phyloP scores from a whole-genome alignment of 129 eudicot genomes.

The Centella asiatica region DNA sequence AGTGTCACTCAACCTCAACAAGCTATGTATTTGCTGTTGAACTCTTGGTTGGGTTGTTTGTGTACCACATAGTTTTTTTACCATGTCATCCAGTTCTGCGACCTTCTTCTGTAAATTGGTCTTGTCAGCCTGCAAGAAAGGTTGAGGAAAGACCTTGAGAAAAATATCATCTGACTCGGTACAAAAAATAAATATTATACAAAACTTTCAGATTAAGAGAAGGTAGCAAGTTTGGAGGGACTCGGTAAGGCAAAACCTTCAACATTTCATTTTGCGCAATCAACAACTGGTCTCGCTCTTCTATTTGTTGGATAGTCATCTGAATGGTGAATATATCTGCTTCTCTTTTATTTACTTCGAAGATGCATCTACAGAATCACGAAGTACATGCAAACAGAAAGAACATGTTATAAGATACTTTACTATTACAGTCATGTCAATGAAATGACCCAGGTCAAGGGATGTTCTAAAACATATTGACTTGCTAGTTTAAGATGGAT shows the following conservation, averaged over 20 bases:
- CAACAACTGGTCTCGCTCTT: constrained; percentile 63
- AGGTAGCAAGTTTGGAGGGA: neutral
- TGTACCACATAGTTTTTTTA: constrained; percentile 47
- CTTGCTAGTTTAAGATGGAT: neutral
- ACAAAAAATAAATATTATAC: neutral
- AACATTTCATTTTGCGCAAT: constrained; percentile 78
- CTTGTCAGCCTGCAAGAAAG: constrained; percentile 48
- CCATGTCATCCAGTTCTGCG: constrained; percentile 71
- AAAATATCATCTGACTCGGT: neutral
- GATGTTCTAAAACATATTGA: neutral
- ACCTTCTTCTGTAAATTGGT: constrained; percentile 48
- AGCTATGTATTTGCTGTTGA: constrained; percentile 18
- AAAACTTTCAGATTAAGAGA: neutral
- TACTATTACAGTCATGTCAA: neutral
- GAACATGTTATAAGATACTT: neutral
- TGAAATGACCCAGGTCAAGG: neutral
- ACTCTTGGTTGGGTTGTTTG: constrained; percentile 22
- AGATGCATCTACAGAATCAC: constrained; percentile 38
- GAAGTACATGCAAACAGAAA: neutral
- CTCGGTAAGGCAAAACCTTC: constrained; percentile 33
- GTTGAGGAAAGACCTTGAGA: neutral
- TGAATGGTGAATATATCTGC: constrained; percentile 42
- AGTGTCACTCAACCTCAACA: constrained; percentile 19
- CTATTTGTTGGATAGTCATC: constrained; percentile 52
- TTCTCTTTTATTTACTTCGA: constrained; percentile 43